A percentile compares a stretch with the other conserved stretches of the same genome.
Evolutionary conservation across 495 filamentous ascomycete genomes (phyloP).

Genomic region (Talaromyces ruber): DNA sequence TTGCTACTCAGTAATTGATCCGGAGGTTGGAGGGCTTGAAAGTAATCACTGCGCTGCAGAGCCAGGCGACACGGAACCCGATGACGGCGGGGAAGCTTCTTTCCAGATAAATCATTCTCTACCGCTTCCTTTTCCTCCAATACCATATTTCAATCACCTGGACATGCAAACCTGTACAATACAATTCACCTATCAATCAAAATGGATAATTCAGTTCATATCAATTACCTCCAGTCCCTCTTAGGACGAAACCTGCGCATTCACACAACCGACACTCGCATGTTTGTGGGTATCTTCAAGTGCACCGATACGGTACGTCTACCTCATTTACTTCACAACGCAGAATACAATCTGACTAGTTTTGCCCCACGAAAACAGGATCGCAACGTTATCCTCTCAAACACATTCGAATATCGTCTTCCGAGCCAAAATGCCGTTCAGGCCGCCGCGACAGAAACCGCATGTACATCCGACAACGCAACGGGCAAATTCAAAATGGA

Average conservation of each 20-base stretch:
- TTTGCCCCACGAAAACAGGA: constrained; percentile 41
- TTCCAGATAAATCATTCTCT: background rate
- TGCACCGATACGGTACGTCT: constrained; percentile 79
- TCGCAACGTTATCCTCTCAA: constrained; percentile 75
- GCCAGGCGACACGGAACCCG: background rate
- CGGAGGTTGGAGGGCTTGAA: too few relatives aligned
- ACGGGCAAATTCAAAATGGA: constrained; percentile 42
- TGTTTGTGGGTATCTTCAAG: constrained; percentile 87
- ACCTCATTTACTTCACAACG: background rate
- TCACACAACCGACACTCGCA: constrained; percentile 71
- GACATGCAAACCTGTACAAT: background rate
- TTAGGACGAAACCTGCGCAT: constrained; percentile 57
- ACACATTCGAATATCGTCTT: constrained; percentile 79
- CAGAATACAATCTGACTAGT: background rate
- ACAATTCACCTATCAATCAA: background rate
- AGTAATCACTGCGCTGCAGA: too few relatives aligned
- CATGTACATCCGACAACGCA: constrained; percentile 18
- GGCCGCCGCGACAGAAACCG: constrained; percentile 31
- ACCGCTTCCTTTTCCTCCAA: background rate
- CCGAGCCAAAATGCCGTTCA: constrained; percentile 45
- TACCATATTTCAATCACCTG: background rate
- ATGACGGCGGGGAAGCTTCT: background rate
- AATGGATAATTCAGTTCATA: constrained; percentile 34
- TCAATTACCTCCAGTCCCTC: constrained; percentile 37
- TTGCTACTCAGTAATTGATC: background rate